Percentiles rank a stretch among this genome's conserved stretches.
phyloP scores from a whole-genome alignment of 2,329 filamentous ascomycete species.

The Alternaria sp. region DNA sequence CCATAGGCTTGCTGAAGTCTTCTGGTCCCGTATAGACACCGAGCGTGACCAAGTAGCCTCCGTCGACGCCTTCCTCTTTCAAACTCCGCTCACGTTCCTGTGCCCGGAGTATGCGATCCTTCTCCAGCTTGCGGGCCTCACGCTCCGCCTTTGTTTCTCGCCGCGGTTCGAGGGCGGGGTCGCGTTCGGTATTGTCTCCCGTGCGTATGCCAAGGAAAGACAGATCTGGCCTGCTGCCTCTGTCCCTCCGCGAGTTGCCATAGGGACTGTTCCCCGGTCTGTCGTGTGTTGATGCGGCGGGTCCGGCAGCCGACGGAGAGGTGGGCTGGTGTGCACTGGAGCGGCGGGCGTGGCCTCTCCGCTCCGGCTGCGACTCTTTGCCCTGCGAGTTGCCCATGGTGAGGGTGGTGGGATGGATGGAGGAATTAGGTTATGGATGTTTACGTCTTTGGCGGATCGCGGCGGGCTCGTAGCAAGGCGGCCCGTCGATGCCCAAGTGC shows the following conservation, averaged over 20 bases:
- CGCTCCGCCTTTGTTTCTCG: constrained; percentile 91
- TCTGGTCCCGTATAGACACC: constrained; percentile 92
- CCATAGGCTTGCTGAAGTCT: constrained; percentile 89
- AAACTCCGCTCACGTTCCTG: constrained; percentile 92
- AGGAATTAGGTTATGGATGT: constrained; percentile 16
- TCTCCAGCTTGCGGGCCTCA: constrained; percentile 85
- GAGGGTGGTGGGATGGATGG: constrained; percentile 16
- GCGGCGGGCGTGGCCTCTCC: constrained; percentile 46
- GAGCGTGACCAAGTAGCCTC: constrained; percentile 91
- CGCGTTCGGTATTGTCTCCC: constrained; percentile 58
- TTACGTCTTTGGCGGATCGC: constrained; percentile 19
- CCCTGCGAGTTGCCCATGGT: constrained; percentile 60
- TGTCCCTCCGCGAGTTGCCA: constrained; percentile 55
- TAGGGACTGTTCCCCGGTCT: constrained; percentile 51
- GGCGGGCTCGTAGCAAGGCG: constrained; percentile 29
- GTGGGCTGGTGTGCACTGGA: constrained; percentile 43
- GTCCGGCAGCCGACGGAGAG: constrained; percentile 42
- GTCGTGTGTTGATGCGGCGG: constrained; percentile 37
- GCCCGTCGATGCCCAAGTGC: constrained; percentile 30
- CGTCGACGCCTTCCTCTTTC: constrained; percentile 90
- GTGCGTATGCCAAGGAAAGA: constrained; percentile 67
- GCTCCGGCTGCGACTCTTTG: constrained; percentile 55
- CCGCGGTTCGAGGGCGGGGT: constrained; percentile 65
- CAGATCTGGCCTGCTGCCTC: constrained; percentile 66
- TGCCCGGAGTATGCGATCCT: constrained; percentile 76